Percentiles rank a stretch among this genome's conserved stretches.
phyloP scores from a whole-genome alignment of 768 basidiomycete genomes.

The Tulasnella sp. region DNA sequence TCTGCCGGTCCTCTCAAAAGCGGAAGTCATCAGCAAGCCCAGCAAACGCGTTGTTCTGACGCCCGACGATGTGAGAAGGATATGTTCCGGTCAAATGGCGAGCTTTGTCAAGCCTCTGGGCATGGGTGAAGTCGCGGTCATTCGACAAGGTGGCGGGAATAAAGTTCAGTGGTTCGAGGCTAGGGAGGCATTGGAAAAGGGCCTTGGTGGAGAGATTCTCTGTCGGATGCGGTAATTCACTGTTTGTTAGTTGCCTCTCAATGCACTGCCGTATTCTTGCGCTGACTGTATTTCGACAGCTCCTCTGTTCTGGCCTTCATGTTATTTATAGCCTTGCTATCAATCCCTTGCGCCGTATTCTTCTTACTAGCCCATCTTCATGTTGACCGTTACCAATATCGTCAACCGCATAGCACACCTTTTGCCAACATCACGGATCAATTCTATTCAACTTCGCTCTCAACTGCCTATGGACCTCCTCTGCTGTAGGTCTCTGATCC shows the following conservation, averaged over 20 bases:
- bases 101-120: conserved; percentile 75
- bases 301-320: neutral
- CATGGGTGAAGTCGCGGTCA: conserved; percentile 87
- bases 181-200: conserved; percentile 76
- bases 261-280: neutral
- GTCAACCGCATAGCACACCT: neutral
- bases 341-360: neutral
- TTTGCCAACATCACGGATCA: neutral
- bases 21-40: conserved; percentile 79
- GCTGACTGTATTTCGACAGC: neutral
- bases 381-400: neutral
- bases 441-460: neutral
- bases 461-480: neutral
- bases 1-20: conserved; percentile 66
- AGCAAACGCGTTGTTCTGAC: conserved; percentile 74
- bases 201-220: conserved; percentile 75
- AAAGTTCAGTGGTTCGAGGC: conserved; percentile 78
- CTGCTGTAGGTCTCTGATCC: neutral
- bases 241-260: neutral
- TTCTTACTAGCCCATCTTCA: neutral
- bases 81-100: conserved; percentile 77
- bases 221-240: conserved; percentile 60
- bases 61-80: conserved; percentile 57
- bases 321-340: neutral
- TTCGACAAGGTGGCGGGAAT: conserved; percentile 61